Conservation (phyloP, 2,329 filamentous ascomycete species). For the Mycosphaerella sp. region DNA sequence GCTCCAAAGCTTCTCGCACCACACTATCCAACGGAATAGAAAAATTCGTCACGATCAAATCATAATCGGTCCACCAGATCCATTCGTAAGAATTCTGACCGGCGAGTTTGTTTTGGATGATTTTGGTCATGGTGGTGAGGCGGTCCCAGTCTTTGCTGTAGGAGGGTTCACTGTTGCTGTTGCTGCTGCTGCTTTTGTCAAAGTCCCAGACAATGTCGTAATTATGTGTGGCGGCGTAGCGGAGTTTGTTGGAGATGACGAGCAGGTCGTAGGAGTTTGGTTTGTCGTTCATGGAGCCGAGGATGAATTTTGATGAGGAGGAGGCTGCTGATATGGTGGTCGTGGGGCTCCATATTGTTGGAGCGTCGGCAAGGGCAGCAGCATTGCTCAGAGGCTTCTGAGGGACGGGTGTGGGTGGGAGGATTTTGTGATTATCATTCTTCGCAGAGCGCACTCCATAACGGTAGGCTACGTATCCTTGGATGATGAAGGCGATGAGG, state of each 20-base stretch:
- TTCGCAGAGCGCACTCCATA: background rate
- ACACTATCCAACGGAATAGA: constrained; percentile 33
- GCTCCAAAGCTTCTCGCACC: constrained; percentile 31
- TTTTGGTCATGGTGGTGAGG: background rate
- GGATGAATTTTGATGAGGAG: constrained; percentile 2
- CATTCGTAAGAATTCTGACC: constrained; percentile 29
- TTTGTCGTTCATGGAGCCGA: constrained; percentile 11
- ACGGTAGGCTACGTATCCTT: background rate
- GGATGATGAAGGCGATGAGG: background rate
- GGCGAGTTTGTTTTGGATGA: background rate
- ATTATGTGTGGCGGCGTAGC: constrained; percentile 36
- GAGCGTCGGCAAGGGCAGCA: too few species aligned
- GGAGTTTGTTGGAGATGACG: constrained; percentile 14
- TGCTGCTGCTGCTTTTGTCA: constrained; percentile 22
- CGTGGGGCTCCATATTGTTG: too few species aligned
- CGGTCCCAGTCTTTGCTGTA: constrained; percentile 29
- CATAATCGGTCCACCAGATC: constrained; percentile 42
- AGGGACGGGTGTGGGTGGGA: background rate
- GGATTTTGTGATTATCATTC: background rate
- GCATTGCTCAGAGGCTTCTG: too few species aligned
- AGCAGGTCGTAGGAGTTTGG: constrained; percentile 14
- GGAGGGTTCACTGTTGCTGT: background rate
- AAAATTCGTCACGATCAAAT: constrained; percentile 39
- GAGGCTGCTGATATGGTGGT: background rate
- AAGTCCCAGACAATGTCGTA: constrained; percentile 39